A percentile compares a stretch with the other conserved stretches of the same genome.
These are phyloP conservation scores for Camellia granthamiana DNA, from an alignment of 148 eudicot genomes.

Conservation along the genomic window DNA sequence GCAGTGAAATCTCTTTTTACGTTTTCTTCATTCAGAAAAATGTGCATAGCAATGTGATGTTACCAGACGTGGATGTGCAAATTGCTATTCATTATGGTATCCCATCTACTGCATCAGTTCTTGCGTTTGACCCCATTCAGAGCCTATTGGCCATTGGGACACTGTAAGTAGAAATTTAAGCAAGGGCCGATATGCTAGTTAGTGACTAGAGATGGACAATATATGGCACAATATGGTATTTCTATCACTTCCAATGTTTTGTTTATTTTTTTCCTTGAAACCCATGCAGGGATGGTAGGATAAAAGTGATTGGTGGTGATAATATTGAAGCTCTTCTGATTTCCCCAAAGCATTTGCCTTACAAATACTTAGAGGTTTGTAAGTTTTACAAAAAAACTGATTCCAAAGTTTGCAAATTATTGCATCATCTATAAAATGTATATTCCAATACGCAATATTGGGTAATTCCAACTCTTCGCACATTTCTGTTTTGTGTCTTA, in stretches of 20 bases:
- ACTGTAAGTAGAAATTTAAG: conserved; percentile 44
- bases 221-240: neutral
- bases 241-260: neutral
- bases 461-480: too few species aligned
- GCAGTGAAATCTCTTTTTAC: neutral
- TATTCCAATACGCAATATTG: neutral
- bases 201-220: neutral
- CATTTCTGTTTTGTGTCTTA: neutral
- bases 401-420: neutral
- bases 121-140: conserved; percentile 76
- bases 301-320: conserved; percentile 69
- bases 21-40: conserved; percentile 29
- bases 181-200: neutral
- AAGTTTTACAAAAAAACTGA: neutral
- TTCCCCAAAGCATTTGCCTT: conserved; percentile 57
- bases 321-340: conserved; percentile 61
- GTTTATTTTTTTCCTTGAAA: conserved; percentile 14
- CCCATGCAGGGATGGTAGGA: conserved; percentile 66
- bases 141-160: conserved; percentile 74
- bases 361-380: conserved; percentile 67
- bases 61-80: conserved; percentile 41
- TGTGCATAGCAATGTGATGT: conserved; percentile 25
- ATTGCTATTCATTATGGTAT: conserved; percentile 57
- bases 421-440: neutral
- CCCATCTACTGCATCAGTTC: conserved; percentile 61